Base-by-base conservation (phyloP, 129 eudicot species). In the Glebionis coronaria region DNA sequence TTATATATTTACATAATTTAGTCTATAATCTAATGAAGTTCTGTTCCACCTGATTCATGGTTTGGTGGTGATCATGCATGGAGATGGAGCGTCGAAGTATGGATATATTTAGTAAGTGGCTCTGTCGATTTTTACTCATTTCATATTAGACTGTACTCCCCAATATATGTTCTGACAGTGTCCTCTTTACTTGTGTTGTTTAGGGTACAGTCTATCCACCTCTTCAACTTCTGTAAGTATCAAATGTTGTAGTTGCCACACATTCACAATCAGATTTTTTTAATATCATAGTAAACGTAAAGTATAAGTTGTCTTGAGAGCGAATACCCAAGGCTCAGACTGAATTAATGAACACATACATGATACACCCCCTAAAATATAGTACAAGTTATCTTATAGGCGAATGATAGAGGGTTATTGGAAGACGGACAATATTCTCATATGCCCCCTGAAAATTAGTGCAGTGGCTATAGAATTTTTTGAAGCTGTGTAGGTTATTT, bases 31-130 rank as follows among this genome's bases (percentile, higher is more conserved):
- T 82, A 79, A 87, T 79, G 55, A 77, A 69, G 44, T 78, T 81
- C 76, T 35, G 42, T 35, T 35, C 42, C 79, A 42, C 84, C 84
- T 87, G 86, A 85, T 85, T 86, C 85, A 82, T 87, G 93, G 69
- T 79, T 67, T 80, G 81, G 83, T 81, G 82, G 76, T 76, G 81
- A 77, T 53, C 73, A 70, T 68, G 80, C 80, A 69, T 44, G 88
- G 88, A 35, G 85, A 65, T 59, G 89, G 82, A 70, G 84, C 78
- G 54, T 55, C 65, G 65, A 67, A 77, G 74, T 73, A 61, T 60
- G 73, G 56, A n/a, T 56, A 18, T 56, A 68, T 63, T 8, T 67
- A 56, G 95, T 87, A 73, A 82, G 90, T 79, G 63, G 11, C 58
- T 60, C 42, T 21, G 1, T 75, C 10, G 4, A 49, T 63, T n/a